Evolutionary conservation across 768 basidiomycete species (phyloP).

Genomic region (Agaricus bisporus): DNA sequence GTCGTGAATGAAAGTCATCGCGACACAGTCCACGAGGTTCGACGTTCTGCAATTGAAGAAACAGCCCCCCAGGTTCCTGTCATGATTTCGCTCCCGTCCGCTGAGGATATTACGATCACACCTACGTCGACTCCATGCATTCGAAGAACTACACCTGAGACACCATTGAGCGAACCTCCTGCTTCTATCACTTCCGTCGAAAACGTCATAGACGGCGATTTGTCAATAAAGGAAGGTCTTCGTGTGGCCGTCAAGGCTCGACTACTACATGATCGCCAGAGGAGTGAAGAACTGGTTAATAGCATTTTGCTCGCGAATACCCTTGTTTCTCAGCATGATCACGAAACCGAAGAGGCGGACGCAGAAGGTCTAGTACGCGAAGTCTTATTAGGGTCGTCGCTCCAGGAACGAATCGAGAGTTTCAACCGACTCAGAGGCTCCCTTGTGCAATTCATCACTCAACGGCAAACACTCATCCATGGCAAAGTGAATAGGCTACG

Average conservation of each 20-base stretch:
- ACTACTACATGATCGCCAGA: conserved; percentile 51
- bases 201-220: conserved; percentile 31
- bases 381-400: conserved; percentile 30
- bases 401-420: conserved; percentile 26
- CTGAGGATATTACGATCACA: neutral
- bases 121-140: neutral
- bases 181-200: neutral
- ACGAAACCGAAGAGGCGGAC: conserved; percentile 19
- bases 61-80: neutral
- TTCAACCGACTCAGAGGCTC: conserved; percentile 39
- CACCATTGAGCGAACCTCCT: neutral
- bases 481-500: conserved; percentile 54
- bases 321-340: conserved; percentile 28
- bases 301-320: conserved; percentile 62
- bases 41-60: neutral
- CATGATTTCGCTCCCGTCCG: neutral
- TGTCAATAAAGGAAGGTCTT: conserved; percentile 52
- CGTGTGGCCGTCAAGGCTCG: conserved; percentile 59
- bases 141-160: neutral
- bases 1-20: neutral
- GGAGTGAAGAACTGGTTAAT: conserved; percentile 54
- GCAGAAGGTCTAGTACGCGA: conserved; percentile 44
- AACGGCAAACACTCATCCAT: conserved; percentile 41
- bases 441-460: conserved; percentile 48
- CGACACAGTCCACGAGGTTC: neutral